Evolutionary conservation across 768 basidiomycete genomes (phyloP).

Genomic region (Kwoniella mangroviensis): DNA sequence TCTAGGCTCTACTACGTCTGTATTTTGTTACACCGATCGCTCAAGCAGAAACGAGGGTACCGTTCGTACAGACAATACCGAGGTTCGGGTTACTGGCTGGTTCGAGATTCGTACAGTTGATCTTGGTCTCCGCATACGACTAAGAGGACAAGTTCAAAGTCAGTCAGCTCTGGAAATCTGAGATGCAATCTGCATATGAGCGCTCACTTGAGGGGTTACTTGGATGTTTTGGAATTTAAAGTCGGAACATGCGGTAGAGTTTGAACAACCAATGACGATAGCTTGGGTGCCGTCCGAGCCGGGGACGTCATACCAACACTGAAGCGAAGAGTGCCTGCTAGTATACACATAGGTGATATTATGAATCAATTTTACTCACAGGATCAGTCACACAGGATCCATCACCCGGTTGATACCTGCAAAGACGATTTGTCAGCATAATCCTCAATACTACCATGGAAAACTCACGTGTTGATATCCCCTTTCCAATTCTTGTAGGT

Average conservation of each 20-base stretch:
- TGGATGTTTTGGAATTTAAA: conserved; percentile 39
- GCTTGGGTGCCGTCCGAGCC: conserved; percentile 40
- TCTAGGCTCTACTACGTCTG: background rate
- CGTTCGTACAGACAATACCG: conserved; percentile 39
- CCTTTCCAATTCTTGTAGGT: conserved; percentile 41
- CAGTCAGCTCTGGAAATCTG: too few species aligned
- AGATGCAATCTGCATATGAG: too few species aligned
- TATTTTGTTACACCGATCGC: background rate
- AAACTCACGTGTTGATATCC: conserved; percentile 31
- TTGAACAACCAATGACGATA: conserved; percentile 38
- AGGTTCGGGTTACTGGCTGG: conserved; percentile 38
- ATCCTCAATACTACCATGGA: background rate
- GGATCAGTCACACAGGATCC: conserved; percentile 40
- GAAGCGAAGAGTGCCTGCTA: background rate
- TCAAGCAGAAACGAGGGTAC: conserved; percentile 27
- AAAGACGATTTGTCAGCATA: background rate
- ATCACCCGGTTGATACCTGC: conserved; percentile 40
- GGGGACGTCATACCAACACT: conserved; percentile 45
- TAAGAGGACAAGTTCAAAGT: background rate
- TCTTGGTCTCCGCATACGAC: conserved; percentile 22
- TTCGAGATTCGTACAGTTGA: conserved; percentile 36
- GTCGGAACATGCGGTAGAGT: conserved; percentile 34
- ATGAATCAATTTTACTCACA: background rate
- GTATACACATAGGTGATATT: background rate
- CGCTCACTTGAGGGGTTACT: conserved; percentile 36